Evolutionary conservation across 1,284 basidiomycete genomes (phyloP).

Genomic region (Moniliophthora roreri): DNA sequence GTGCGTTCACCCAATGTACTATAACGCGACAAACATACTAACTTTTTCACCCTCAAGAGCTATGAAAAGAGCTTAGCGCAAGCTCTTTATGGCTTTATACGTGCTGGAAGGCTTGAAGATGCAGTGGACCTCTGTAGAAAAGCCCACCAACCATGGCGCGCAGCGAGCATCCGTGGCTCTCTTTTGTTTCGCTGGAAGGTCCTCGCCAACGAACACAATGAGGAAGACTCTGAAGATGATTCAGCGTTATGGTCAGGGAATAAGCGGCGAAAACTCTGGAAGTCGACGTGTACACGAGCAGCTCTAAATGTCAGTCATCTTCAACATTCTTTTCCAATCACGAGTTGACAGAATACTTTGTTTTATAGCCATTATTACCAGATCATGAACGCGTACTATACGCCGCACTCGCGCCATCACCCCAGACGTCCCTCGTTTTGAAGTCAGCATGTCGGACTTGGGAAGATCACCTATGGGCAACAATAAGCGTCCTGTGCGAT

Average conservation of each 20-base stretch:
- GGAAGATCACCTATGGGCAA: constrained; percentile 96
- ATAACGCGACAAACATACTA: constrained; percentile 4
- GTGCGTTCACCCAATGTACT: constrained; percentile 38
- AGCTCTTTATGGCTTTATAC: constrained; percentile 75
- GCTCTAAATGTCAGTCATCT: constrained; percentile 66
- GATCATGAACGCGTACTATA: constrained; percentile 83
- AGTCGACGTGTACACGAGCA: constrained; percentile 75
- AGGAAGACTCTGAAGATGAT: constrained; percentile 56
- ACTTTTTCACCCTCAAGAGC: constrained; percentile 42
- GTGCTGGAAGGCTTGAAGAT: constrained; percentile 80
- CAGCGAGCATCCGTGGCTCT: constrained; percentile 82
- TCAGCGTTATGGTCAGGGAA: constrained; percentile 69
- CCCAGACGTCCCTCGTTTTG: constrained; percentile 75
- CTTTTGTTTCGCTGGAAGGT: constrained; percentile 73
- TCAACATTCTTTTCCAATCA: too few species aligned
- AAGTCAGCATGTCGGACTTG: constrained; percentile 82
- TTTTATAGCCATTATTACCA: constrained; percentile 60
- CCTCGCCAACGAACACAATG: constrained; percentile 55
- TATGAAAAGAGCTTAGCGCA: constrained; percentile 79
- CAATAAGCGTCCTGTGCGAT: constrained; percentile 84
- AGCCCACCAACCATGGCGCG: constrained; percentile 90
- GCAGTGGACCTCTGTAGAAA: constrained; percentile 83
- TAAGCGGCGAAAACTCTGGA: constrained; percentile 78
- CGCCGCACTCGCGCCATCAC: constrained; percentile 82
- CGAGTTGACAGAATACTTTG: too few species aligned